Evolutionary conservation across 306 rosid species (phyloP), one percentile per base, ranked within the genome.

Genomic region (Quercus gilva): DNA sequence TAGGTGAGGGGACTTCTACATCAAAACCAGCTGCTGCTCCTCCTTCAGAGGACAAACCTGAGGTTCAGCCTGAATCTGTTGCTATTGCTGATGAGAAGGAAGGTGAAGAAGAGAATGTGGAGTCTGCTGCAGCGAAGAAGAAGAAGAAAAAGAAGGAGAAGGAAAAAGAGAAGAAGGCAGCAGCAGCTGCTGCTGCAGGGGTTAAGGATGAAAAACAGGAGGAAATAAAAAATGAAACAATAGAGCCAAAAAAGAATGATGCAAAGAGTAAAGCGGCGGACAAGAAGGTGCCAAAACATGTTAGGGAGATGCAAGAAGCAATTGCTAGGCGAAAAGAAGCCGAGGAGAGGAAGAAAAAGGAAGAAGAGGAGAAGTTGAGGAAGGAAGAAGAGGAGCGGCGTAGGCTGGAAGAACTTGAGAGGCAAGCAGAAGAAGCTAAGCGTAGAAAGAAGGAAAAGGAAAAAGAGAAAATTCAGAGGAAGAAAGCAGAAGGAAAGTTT

Each of bases 301-400:
- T 95, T 28, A 93, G 98, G 88, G 99, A 95, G 89, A 95, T 93
- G 96, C 98, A 90, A 86, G 99, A 95, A 85, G 94, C 94, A 68
- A 80, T 95, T 55, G 97, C 99, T 74, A 75, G 96, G 87, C 82
- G 97, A 33, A 80, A 91, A 82, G 99, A 95, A 86, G 91, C 87
- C 4, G 99, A 95, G 81, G 98, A 93, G 77, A 87, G 86, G 87
- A 85, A 83, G 87, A 89, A 80, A 86, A 88, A 33, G 84, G 99
- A 95, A 85, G 96, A 90, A 73, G 98, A 93, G 79, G 99, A 93
- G 85, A 93, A n/a, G 89, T 86, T 85, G 83, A 93, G 86, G 88
- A 92, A 74, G 80, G 97, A 95, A 77, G 98, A 95, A 81, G 99
- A 93, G 85, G 97, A 93, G 87, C 84, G 92, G 57, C 87, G 5